Evolutionary conservation across 169 alveolate genomes (phyloP).

Genomic region (Hammondia hammondi): DNA sequence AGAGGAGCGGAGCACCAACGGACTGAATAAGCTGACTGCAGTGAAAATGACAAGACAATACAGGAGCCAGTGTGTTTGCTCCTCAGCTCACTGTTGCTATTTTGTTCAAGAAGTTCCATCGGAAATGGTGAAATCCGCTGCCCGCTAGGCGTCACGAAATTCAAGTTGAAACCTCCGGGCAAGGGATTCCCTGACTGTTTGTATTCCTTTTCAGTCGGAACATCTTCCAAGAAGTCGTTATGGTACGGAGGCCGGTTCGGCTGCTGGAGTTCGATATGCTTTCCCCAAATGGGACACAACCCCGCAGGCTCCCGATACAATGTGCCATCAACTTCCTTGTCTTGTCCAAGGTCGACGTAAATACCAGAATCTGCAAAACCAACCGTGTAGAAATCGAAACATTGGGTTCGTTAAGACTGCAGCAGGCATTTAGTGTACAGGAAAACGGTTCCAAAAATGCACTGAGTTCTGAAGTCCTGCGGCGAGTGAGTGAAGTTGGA

Average conservation of each 20-base stretch:
- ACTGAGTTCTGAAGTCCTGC: too few species aligned
- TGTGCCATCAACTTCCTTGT: conserved; percentile 51
- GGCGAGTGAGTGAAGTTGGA: too few species aligned
- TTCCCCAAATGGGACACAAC: conserved; percentile 50
- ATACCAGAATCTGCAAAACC: conserved; percentile 24
- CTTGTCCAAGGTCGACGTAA: conserved; percentile 37
- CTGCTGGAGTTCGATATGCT: conserved; percentile 27
- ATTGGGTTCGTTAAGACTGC: not conserved
- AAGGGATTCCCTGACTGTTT: conserved; percentile 33
- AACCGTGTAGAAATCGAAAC: not conserved
- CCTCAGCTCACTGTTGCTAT: not conserved
- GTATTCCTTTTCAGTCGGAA: conserved; percentile 27
- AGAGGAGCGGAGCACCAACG: too few species aligned
- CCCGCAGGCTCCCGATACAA: conserved; percentile 47
- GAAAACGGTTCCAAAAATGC: not conserved
- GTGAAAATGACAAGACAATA: too few species aligned
- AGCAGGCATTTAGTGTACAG: not conserved
- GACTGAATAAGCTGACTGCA: too few species aligned
- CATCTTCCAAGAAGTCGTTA: conserved; percentile 38
- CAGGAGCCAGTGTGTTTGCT: too few species aligned
- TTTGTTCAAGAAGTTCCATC: not conserved
- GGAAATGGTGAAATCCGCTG: conserved; percentile 24
- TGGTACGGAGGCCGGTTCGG: conserved; percentile 3
- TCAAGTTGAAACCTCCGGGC: conserved; percentile 61
- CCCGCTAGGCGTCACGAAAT: not conserved